Conservation (phyloP, 768 basidiomycete genomes). For the Russula dissimulans region DNA sequence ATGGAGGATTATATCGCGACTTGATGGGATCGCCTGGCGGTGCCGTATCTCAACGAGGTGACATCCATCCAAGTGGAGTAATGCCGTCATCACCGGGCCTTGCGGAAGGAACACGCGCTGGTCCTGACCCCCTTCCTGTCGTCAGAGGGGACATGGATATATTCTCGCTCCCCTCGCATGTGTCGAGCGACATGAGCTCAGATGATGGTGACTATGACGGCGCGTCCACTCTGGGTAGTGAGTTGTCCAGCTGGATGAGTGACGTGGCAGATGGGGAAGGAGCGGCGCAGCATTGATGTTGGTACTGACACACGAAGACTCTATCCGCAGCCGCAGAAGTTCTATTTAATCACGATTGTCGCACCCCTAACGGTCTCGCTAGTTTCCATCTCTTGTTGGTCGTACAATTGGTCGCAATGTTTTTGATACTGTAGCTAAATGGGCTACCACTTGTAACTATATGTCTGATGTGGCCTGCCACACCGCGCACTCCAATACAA, state of each 20-base stretch:
- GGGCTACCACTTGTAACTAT: neutral
- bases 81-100: neutral
- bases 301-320: neutral
- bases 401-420: neutral
- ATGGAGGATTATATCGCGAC: neutral
- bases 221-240: constrained; percentile 12
- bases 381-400: neutral
- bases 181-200: constrained; percentile 9
- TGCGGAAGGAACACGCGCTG: neutral
- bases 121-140: neutral
- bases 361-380: neutral
- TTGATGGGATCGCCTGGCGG: neutral
- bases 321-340: neutral
- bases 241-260: constrained; percentile 11
- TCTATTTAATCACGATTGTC: neutral
- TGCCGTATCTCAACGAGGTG: neutral
- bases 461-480: neutral
- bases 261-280: constrained; percentile 5
- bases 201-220: constrained; percentile 15
- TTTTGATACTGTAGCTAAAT: neutral
- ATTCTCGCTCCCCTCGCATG: constrained; percentile 15
- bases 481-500: neutral
- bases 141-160: constrained; percentile 6
- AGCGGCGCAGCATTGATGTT: neutral
- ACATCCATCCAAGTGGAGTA: neutral